Evolutionary conservation across 2,329 filamentous ascomycete genomes (phyloP).

Genomic region (Phyllosticta capitalensis): DNA sequence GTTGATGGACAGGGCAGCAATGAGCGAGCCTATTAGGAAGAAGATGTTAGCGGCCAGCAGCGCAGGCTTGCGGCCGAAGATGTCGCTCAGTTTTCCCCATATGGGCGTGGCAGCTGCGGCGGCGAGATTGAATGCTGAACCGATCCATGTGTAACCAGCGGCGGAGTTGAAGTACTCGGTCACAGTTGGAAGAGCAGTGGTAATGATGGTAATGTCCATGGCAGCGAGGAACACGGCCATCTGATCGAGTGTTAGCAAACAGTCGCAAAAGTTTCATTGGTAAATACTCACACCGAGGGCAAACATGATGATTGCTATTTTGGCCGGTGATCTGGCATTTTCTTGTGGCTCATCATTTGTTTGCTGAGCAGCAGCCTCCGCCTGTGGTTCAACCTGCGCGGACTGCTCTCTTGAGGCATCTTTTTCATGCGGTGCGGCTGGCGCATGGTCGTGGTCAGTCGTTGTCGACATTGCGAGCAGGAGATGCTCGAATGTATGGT

Average conservation of each 20-base stretch:
- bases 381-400: background rate
- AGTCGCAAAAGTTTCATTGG: background rate
- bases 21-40: constrained; percentile 53
- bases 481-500: background rate
- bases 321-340: constrained; percentile 26
- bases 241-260: constrained; percentile 16
- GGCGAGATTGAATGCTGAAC: constrained; percentile 31
- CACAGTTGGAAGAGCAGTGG: constrained; percentile 53
- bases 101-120: constrained; percentile 31
- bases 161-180: constrained; percentile 42
- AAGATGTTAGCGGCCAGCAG: constrained; percentile 31
- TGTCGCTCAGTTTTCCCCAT: constrained; percentile 32
- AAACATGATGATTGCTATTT: constrained; percentile 42
- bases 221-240: constrained; percentile 52
- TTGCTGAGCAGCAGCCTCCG: background rate
- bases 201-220: constrained; percentile 53
- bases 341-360: constrained; percentile 8
- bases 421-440: background rate
- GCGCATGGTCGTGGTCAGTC: background rate
- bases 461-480: background rate
- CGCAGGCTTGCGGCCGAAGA: constrained; percentile 29
- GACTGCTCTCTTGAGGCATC: background rate
- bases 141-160: constrained; percentile 45
- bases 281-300: constrained; percentile 27
- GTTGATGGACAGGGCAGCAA: constrained; percentile 49